A percentile compares a stretch with the other conserved stretches of the same genome.
Evolutionary conservation across 306 rosid species (phyloP).

Genomic region (Mucuna pruriens): DNA sequence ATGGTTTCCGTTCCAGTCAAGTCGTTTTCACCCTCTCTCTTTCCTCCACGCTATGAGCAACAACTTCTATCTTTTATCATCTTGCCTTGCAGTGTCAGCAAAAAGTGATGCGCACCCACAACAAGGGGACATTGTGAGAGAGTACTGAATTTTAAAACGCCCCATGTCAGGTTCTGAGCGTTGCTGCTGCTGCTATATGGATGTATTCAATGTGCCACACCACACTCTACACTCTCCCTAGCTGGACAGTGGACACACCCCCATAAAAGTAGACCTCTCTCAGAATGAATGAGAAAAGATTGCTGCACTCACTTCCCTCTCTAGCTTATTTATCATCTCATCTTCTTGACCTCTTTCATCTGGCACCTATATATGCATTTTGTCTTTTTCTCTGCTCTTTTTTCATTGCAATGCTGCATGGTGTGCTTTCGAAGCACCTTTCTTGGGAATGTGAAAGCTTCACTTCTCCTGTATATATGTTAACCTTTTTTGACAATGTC

Average conservation of each 20-base stretch:
- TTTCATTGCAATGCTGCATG: slow-evolving; percentile 11
- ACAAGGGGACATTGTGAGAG: slow-evolving; percentile 33
- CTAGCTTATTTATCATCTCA: slow-evolving; percentile 36
- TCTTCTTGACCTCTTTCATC: slow-evolving; percentile 21
- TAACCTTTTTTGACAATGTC: neutral
- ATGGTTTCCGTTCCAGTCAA: slow-evolving; percentile 82
- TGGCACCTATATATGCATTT: slow-evolving; percentile 24
- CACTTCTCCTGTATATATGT: neutral
- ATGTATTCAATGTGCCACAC: slow-evolving; percentile 24
- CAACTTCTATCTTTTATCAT: slow-evolving; percentile 76
- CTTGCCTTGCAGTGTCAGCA: slow-evolving; percentile 78
- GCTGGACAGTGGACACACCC: neutral
- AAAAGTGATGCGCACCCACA: slow-evolving; percentile 70
- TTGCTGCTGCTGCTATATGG: slow-evolving; percentile 18
- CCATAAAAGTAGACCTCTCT: slow-evolving; percentile 43
- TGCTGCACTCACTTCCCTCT: slow-evolving; percentile 40
- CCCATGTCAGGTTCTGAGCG: slow-evolving; percentile 59
- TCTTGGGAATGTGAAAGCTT: slow-evolving; percentile 35
- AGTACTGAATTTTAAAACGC: slow-evolving; percentile 46
- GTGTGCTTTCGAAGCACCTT: slow-evolving; percentile 26
- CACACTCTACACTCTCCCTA: neutral
- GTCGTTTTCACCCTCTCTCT: slow-evolving; percentile 76
- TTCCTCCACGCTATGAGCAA: slow-evolving; percentile 25
- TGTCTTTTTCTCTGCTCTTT: slow-evolving; percentile 20
- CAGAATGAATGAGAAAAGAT: slow-evolving; percentile 43